Evolutionary conservation across 768 basidiomycete species (phyloP).

Genomic region (Heimioporus sp.): DNA sequence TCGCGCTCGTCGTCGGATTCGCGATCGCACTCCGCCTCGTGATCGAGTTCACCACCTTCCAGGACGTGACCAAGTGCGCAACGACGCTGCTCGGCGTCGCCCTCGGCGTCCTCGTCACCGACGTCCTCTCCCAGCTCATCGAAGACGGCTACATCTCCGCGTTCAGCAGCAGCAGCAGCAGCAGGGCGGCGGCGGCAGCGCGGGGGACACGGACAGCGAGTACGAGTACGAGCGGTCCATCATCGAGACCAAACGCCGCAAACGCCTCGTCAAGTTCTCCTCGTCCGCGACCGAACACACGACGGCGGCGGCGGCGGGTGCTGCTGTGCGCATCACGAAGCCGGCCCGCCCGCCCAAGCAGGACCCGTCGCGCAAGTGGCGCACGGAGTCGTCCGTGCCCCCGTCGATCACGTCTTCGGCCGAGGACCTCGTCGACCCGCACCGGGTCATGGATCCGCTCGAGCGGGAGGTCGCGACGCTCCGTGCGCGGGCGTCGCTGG

Average conservation of each 20-base stretch:
- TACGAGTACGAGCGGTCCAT: conserved; percentile 11
- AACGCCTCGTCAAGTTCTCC: conserved; percentile 49
- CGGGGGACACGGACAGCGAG: conserved; percentile 22
- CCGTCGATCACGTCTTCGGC: conserved; percentile 68
- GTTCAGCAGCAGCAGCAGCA: too few species aligned
- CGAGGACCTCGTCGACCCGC: conserved; percentile 62
- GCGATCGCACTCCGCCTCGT: conserved; percentile 61
- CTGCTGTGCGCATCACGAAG: conserved; percentile 18
- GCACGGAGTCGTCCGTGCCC: conserved; percentile 32
- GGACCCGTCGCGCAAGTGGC: conserved; percentile 31
- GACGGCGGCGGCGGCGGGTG: too few species aligned
- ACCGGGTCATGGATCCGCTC: conserved; percentile 55
- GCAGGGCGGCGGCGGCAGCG: too few species aligned
- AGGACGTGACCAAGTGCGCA: conserved; percentile 54
- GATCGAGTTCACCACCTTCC: conserved; percentile 55
- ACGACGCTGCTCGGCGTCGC: conserved; percentile 65
- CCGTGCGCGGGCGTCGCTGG: conserved; percentile 73
- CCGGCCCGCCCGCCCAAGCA: conserved; percentile 27
- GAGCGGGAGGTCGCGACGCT: conserved; percentile 76
- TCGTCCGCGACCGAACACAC: conserved; percentile 37
- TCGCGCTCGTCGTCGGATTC: conserved; percentile 55
- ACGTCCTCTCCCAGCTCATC: conserved; percentile 65
- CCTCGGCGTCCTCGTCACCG: conserved; percentile 68
- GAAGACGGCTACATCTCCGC: conserved; percentile 44
- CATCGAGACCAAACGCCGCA: conserved; percentile 27